phyloP scores from a whole-genome alignment of 2,329 filamentous ascomycete species.

The Stemphylium lycopersici region DNA sequence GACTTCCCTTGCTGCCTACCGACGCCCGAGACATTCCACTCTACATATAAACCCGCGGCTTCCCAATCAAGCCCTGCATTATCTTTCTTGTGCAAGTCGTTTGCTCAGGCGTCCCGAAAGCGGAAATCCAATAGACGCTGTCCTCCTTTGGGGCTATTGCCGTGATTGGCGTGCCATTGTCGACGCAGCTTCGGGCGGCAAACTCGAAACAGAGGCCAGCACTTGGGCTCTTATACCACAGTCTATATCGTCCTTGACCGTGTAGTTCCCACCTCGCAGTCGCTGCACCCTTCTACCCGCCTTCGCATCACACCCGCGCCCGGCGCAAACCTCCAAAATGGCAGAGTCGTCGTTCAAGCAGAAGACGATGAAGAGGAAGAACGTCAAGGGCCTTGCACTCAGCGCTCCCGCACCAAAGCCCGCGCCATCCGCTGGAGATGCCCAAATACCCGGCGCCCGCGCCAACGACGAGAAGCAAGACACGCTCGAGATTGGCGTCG shows the following conservation, averaged over 20 bases:
- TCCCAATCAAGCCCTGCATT: conserved; percentile 32
- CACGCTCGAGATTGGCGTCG: conserved; percentile 92
- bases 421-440: conserved; percentile 73
- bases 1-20: conserved; percentile 24
- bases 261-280: conserved; percentile 4
- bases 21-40: conserved; percentile 24
- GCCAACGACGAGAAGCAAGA: conserved; percentile 68
- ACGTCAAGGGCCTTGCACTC: conserved; percentile 93
- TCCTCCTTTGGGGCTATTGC: conserved; percentile 38
- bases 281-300: conserved; percentile 6
- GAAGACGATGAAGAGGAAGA: conserved; percentile 96
- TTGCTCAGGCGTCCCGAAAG: conserved; percentile 31
- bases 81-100: conserved; percentile 18
- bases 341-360: conserved; percentile 65
- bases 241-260: conserved; percentile 15
- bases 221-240: conserved; percentile 13
- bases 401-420: conserved; percentile 76
- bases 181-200: conserved; percentile 46
- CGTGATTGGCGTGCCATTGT: conserved; percentile 47
- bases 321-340: conserved; percentile 51
- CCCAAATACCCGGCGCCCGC: conserved; percentile 64
- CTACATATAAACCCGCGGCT: conserved; percentile 9
- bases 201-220: conserved; percentile 39
- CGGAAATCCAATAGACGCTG: conserved; percentile 50
- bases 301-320: conserved; percentile 17